Evolutionary conservation across 164 flowering plant genomes (phyloP).

Genomic region (Brasenia schreberi): DNA sequence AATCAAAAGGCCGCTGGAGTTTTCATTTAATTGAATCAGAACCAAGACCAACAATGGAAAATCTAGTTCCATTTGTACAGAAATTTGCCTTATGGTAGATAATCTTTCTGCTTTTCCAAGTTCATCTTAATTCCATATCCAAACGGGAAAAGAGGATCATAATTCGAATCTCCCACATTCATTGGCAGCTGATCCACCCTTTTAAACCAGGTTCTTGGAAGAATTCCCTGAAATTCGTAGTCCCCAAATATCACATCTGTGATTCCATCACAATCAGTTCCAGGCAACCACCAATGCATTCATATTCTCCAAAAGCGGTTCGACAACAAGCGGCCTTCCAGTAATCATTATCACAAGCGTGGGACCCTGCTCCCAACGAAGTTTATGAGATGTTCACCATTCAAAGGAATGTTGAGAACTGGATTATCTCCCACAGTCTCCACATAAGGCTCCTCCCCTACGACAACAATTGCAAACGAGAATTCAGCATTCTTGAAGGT

Average conservation of each 20-base stretch:
- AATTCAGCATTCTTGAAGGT: constrained; percentile 33
- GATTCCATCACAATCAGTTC: constrained; percentile 66
- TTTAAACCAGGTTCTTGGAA: constrained; percentile 71
- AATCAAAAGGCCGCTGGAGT: not conserved
- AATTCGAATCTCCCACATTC: constrained; percentile 27
- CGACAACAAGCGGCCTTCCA: constrained; percentile 66
- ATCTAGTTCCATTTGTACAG: no score
- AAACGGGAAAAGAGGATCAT: constrained; percentile 60
- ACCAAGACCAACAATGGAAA: not conserved
- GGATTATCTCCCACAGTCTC: constrained; percentile 56
- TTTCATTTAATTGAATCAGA: not conserved
- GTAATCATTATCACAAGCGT: constrained; percentile 59
- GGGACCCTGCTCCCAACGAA: constrained; percentile 46
- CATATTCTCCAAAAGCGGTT: constrained; percentile 45
- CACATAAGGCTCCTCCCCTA: constrained; percentile 72
- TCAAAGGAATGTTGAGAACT: constrained; percentile 44
- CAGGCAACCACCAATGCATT: constrained; percentile 78
- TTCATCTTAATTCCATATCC: constrained; percentile 53
- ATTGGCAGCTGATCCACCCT: constrained; percentile 56
- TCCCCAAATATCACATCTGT: constrained; percentile 76
- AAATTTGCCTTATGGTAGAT: no score
- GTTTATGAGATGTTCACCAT: constrained; percentile 36
- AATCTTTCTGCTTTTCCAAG: not conserved
- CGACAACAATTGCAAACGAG: constrained; percentile 64
- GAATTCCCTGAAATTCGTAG: constrained; percentile 47